phyloP scores from a whole-genome alignment of 306 rosid species.

The Morella rubra region DNA sequence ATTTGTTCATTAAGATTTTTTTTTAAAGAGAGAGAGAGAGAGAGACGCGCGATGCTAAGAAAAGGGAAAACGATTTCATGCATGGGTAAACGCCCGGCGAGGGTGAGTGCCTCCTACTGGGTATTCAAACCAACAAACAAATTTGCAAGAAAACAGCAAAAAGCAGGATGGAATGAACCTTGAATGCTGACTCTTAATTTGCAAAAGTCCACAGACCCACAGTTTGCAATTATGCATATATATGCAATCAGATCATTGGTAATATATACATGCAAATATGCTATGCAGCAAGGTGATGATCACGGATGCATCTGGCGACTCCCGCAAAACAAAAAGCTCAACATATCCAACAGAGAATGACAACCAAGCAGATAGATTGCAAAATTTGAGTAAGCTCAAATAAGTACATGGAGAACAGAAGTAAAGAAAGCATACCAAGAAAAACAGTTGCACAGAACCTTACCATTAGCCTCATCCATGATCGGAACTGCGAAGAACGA shows the following conservation, averaged over 20 bases:
- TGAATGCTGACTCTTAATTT: neutral
- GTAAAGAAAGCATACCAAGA: neutral
- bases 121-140: neutral
- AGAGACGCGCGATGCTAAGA: neutral
- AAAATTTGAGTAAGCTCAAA: neutral
- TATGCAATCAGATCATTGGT: neutral
- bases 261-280: neutral
- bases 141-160: neutral
- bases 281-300: neutral
- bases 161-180: neutral
- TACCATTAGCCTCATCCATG: conserved; percentile 62
- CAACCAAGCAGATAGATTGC: neutral
- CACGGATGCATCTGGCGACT: neutral
- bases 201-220: neutral
- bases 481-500: conserved; percentile 16
- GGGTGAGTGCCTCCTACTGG: no score
- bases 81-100: neutral
- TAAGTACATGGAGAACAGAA: neutral
- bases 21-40: no score
- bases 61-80: neutral
- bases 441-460: conserved; percentile 4
- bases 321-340: neutral
- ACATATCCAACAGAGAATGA: neutral
- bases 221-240: neutral
- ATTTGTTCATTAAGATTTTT: no score